Conservation (phyloP, 2,329 filamentous ascomycete genomes). For the Escovopsis sp. region DNA sequence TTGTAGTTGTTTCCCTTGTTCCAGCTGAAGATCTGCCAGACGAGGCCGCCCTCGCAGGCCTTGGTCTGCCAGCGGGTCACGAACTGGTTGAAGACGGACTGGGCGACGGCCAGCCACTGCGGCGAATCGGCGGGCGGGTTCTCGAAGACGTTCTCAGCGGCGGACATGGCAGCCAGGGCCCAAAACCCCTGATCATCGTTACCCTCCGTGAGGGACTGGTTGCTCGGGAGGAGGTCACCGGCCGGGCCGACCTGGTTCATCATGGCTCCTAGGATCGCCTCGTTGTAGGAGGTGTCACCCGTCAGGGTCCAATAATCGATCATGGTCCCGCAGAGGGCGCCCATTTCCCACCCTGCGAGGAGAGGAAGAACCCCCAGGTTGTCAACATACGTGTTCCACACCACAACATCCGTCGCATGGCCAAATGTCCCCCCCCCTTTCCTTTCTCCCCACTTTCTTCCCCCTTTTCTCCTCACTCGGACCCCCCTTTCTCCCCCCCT, state of each 20-base stretch:
- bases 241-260: conserved; percentile 45
- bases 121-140: conserved; percentile 46
- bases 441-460: too few relatives aligned
- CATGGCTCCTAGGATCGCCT: conserved; percentile 40
- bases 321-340: conserved; percentile 54
- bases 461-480: too few relatives aligned
- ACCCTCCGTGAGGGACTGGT: conserved; percentile 44
- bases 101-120: conserved; percentile 61
- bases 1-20: conserved; percentile 59
- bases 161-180: conserved; percentile 68
- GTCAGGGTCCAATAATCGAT: conserved; percentile 61
- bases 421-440: too few relatives aligned
- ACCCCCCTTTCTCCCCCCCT: too few relatives aligned
- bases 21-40: conserved; percentile 74
- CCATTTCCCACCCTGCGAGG: conserved; percentile 49
- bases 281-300: conserved; percentile 49
- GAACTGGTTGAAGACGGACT: conserved; percentile 70
- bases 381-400: conserved; percentile 4
- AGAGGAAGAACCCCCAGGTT: conserved; percentile 4
- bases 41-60: conserved; percentile 55
- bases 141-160: conserved; percentile 61
- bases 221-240: conserved; percentile 49
- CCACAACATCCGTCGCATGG: too few relatives aligned
- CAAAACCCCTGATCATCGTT: conserved; percentile 76
- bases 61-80: conserved; percentile 51